Conservation (phyloP, 495 filamentous ascomycete species). For the Chlorociboria aeruginascens region DNA sequence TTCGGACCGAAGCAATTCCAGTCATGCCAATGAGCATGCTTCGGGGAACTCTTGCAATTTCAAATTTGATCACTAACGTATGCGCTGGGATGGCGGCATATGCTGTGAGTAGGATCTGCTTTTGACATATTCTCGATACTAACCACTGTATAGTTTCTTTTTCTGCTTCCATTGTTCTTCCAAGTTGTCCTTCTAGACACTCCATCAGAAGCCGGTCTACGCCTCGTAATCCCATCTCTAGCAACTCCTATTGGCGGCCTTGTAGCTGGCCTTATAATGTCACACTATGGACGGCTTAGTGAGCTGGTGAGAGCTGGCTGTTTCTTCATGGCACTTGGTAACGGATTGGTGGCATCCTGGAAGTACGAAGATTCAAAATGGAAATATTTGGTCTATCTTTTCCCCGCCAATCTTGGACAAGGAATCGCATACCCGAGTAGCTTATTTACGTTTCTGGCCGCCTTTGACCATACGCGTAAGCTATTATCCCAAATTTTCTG, state of each 20-base stretch:
- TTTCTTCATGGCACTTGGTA: slow-evolving; percentile 45
- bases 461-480: slow-evolving; percentile 48
- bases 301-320: slow-evolving; percentile 42
- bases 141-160: slow-evolving; percentile 38
- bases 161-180: slow-evolving; percentile 51
- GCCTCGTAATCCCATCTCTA: slow-evolving; percentile 47
- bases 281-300: slow-evolving; percentile 45
- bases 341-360: slow-evolving; percentile 38
- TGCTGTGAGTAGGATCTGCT: slow-evolving; percentile 31
- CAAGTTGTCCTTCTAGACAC: slow-evolving; percentile 51
- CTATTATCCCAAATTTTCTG: neutral
- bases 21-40: slow-evolving; percentile 47
- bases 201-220: slow-evolving; percentile 42
- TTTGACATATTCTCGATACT: neutral
- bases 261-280: slow-evolving; percentile 51
- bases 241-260: slow-evolving; percentile 48
- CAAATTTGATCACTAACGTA: slow-evolving; percentile 46
- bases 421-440: slow-evolving; percentile 51
- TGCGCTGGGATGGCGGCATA: slow-evolving; percentile 51
- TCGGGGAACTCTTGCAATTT: slow-evolving; percentile 35
- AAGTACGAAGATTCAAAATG: slow-evolving; percentile 43
- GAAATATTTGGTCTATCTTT: slow-evolving; percentile 51
- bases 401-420: slow-evolving; percentile 51
- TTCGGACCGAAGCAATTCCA: slow-evolving; percentile 42
- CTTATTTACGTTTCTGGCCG: slow-evolving; percentile 47